Base-by-base conservation (phyloP, 805 yeast species). In the Sugiyamaella americana region DNA sequence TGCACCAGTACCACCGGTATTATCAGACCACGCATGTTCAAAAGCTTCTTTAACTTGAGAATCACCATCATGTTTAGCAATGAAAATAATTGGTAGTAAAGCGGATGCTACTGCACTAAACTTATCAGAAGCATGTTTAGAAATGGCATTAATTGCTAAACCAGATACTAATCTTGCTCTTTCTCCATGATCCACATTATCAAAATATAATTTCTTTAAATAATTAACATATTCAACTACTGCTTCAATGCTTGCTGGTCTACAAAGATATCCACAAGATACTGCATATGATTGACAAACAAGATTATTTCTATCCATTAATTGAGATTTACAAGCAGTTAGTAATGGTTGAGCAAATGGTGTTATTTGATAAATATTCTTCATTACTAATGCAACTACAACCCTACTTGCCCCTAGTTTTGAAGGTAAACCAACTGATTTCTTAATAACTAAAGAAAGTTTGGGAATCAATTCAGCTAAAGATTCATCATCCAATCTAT, bases 381-480 rank as follows among this genome's bases (percentile, higher is more conserved):
- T 75, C 8, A 78, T 67, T 0, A 84, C 75, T 40, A 87, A 61
- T 17, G 78, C 73, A 5, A 82, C 86, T 8, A 89, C 62, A 0
- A 88, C 81, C 51, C 80, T 75, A 3, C 95, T 78, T 0, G 91
- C 88, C 20, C 89, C 87, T 0, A 85, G 87, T 58, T 91, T 87
- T 0, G 97, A 87, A 0, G 98, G 97, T 11, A 93, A 69, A 0
- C 98, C 98, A 18, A 89, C 85, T 0, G 94, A 77, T 47, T 70
- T 74, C 50, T 79, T 79, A 5, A 86, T 76, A 1, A 87, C 75
- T 18, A 65, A 58, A 19, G 75, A 74, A 23, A 87, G 65, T 34
- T 67, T 69, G 1, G 67, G 69, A 2, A 85, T 68, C 34, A 79
- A 64, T 10, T 69, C 71, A 1, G 69, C 72, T 67, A 79, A 68